phyloP scores from a whole-genome alignment of 2,329 filamentous ascomycete species.

The Fusarium multiceps region DNA sequence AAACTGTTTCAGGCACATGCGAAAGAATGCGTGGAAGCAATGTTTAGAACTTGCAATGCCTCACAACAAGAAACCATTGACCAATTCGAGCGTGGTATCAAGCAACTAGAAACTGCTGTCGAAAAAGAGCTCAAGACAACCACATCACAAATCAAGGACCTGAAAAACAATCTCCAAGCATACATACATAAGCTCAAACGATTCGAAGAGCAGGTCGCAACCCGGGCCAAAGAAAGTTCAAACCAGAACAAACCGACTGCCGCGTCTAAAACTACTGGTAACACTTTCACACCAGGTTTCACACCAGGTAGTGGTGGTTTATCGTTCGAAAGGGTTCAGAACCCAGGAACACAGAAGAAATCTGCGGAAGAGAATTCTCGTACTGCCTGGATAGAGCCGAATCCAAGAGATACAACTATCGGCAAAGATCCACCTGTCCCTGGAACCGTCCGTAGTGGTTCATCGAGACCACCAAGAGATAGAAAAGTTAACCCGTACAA shows the following conservation, averaged over 20 bases:
- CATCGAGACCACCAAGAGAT: not conserved
- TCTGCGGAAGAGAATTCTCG: not conserved
- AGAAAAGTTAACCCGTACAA: not conserved
- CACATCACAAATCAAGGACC: not conserved
- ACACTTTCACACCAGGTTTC: not conserved
- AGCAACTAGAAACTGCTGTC: not conserved
- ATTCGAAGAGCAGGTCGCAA: not conserved
- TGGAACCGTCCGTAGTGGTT: not conserved
- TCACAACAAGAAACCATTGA: not conserved
- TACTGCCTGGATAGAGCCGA: not conserved
- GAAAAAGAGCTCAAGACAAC: not conserved
- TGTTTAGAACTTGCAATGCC: not conserved
- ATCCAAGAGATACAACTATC: not conserved
- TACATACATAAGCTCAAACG: too few species aligned
- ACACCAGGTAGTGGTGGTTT: conserved; percentile 4
- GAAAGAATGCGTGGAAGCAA: not conserved
- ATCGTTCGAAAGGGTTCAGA: not conserved
- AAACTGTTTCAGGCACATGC: not conserved
- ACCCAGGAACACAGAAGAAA: not conserved
- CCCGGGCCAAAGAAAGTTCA: not conserved
- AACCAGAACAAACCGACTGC: not conserved
- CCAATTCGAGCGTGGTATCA: not conserved
- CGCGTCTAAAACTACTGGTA: not conserved
- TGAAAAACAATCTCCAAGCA: not conserved
- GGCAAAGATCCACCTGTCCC: not conserved